Base-by-base conservation (phyloP, 2,329 filamentous ascomycete genomes). In the Fusarium armeniacum region DNA sequence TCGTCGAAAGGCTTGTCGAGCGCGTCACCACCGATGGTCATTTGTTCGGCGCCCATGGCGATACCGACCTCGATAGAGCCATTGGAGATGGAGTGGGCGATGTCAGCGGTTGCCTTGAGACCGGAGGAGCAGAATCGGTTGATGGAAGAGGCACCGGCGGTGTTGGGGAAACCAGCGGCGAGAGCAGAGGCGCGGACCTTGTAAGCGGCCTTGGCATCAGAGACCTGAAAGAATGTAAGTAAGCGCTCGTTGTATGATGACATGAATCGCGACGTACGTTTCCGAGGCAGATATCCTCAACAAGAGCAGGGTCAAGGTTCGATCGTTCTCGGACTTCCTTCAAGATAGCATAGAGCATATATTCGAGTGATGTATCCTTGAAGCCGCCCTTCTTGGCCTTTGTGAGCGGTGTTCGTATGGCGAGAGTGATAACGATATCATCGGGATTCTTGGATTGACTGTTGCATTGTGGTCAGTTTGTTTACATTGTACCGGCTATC, bases 91-190 rank as follows among this genome's bases (percentile, higher is more conserved):
- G 94, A 88, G 82, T 96, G 91, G 52, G 96, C 94, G 72, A 99
- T 97, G 77, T 98, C 94, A 81, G 97, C 94, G 7, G 94, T 93
- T 60, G 96, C 94, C 83, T 98, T 97, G 71, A 99, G 90, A 36
- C 96, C 96, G 0, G 94, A 98, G 38, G 93, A 97, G 87, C 96
- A 99, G 90, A 99, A 98, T 67, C 96, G 91, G 86, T 98, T 98
- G 62, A 97, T 86, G 44, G 91, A 90, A 44, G 88, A 94, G 69
- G 92, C 93, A 70, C 89, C 88, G 50, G 93, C 87, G 9, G 95
- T 98, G 84, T 96, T 94, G 73, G 96, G 94, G 85, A 96, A 97
- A 73, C 96, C 96, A 61, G 96, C 96, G 49, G 93, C 93, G 67
- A 98, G 91, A 68, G 92, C 87, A 46, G 96, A 93, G 54, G 94